Evolutionary conservation across 495 filamentous ascomycete species (phyloP), one percentile per base, ranked within the genome.

Genomic region (Tuber indicum): DNA sequence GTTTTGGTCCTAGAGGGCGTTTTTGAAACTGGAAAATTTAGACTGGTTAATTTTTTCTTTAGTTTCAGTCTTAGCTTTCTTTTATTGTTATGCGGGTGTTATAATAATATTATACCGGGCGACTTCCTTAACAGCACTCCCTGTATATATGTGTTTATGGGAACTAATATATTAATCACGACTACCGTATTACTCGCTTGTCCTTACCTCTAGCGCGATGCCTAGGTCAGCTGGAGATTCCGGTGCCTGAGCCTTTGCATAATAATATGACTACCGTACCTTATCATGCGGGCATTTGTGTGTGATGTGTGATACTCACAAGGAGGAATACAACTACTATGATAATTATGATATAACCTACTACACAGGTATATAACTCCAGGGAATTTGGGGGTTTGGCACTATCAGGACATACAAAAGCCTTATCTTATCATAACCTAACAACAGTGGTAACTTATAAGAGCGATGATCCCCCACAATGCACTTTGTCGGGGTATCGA

Each of bases 1-100:
- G 21, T 76, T n/a, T 43, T 21, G 71, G 70, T 75, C 21, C 72
- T 75, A 41, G 52, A 58, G 52, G 52, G 52, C n/a, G n/a, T 62
- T 52, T 52, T 52, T 52, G 49, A 52, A 52, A 58, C n/a, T 58
- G 52, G 52, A 9, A 26, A 52, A 26, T 26, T 58, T 58, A 58
- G 52, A 58, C 52, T 58, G 52, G 52, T 5, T n/a, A 12, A 58
- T 26, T 26, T 12, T 8, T 26, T 49, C 19, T 49, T 58, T 12
- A 26, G 23, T 58, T 58, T 26, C 12, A n/a, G n/a, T 58, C n/a
- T 2, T 47, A 19, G 17, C 45, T 58, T 12, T 3, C n/a, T 4
- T 26, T 14, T 26, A 3, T 9, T 58, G n/a, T 26, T 14, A 26
- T n/a, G 23, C 10, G n/a, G 52, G 52, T 23, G 47, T 23, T 49